Conservation (phyloP, 768 basidiomycete genomes). For the Tulasnella sp. region DNA sequence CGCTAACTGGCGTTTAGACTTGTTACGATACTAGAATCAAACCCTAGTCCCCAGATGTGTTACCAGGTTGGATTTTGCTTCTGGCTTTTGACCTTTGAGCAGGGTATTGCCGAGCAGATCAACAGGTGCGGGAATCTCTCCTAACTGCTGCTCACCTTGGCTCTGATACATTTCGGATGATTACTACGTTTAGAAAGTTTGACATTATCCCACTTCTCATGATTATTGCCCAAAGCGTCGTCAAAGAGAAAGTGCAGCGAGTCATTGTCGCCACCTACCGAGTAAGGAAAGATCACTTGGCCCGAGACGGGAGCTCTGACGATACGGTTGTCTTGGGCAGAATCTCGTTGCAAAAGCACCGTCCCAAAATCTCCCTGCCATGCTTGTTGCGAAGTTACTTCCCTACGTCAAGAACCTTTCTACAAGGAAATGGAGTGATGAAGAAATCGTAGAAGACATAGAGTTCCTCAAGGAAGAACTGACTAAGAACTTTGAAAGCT, state of each 20-base stretch:
- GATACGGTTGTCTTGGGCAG: slow-evolving; percentile 41
- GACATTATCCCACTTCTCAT: slow-evolving; percentile 83
- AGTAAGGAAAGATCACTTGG: slow-evolving; percentile 42
- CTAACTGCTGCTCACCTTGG: not conserved
- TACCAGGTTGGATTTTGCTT: slow-evolving; percentile 92
- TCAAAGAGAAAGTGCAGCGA: slow-evolving; percentile 95
- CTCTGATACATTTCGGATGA: slow-evolving; percentile 21
- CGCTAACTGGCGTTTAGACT: slow-evolving; percentile 49
- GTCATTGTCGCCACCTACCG: slow-evolving; percentile 89
- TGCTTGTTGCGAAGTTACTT: slow-evolving; percentile 83
- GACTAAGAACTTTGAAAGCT: slow-evolving; percentile 75
- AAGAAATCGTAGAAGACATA: slow-evolving; percentile 90
- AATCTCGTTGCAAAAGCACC: slow-evolving; percentile 91
- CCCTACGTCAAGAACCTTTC: slow-evolving; percentile 83
- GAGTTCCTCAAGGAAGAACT: slow-evolving; percentile 83
- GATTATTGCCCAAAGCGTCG: slow-evolving; percentile 78
- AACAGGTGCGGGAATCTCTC: slow-evolving; percentile 63
- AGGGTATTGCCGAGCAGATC: slow-evolving; percentile 75
- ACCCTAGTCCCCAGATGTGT: slow-evolving; percentile 86
- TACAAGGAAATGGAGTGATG: slow-evolving; percentile 87
- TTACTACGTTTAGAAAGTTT: slow-evolving; percentile 58
- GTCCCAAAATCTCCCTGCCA: slow-evolving; percentile 79
- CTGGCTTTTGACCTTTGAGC: slow-evolving; percentile 92
- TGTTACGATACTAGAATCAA: slow-evolving; percentile 75
- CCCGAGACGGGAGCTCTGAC: not conserved